A percentile compares a stretch with the other conserved stretches of the same genome.
phyloP scores from a whole-genome alignment of 2,329 filamentous ascomycete species.

The Nigrospora sphaerica region DNA sequence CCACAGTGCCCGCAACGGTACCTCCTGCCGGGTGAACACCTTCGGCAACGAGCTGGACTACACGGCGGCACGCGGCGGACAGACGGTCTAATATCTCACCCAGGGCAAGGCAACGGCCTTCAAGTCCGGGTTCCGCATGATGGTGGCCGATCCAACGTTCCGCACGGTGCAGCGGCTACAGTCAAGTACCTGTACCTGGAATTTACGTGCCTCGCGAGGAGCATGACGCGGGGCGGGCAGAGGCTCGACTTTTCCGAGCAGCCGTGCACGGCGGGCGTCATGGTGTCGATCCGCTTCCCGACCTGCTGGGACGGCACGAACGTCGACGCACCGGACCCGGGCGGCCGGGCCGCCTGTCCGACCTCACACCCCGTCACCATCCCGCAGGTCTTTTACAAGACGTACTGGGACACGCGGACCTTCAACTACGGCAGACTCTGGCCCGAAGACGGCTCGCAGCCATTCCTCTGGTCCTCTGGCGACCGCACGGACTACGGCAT shows the following conservation, averaged over 20 bases:
- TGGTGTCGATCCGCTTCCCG: slow-evolving; percentile 15
- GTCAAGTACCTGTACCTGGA: slow-evolving; percentile 20
- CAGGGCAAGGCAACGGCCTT: slow-evolving; percentile 29
- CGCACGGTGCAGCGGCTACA: slow-evolving; percentile 18
- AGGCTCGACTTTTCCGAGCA: slow-evolving; percentile 16
- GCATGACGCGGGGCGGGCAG: slow-evolving; percentile 19
- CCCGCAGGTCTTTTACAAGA: slow-evolving; percentile 33
- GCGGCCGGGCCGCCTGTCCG: slow-evolving; percentile 24
- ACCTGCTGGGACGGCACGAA: slow-evolving; percentile 23
- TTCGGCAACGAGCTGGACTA: slow-evolving; percentile 22
- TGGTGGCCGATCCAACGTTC: slow-evolving; percentile 26
- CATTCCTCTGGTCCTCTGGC: slow-evolving; percentile 23
- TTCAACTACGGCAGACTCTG: slow-evolving; percentile 26
- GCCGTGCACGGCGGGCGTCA: slow-evolving; percentile 16
- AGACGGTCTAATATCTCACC: slow-evolving; percentile 33
- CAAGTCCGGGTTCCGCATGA: slow-evolving; percentile 32
- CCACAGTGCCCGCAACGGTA: slow-evolving; percentile 18
- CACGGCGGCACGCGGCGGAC: slow-evolving; percentile 21
- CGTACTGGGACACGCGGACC: slow-evolving; percentile 29
- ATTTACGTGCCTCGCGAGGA: slow-evolving; percentile 17
- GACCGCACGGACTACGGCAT: slow-evolving; percentile 27
- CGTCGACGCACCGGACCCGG: slow-evolving; percentile 20
- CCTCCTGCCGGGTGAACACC: slow-evolving; percentile 19
- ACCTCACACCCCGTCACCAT: slow-evolving; percentile 20
- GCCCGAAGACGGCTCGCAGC: slow-evolving; percentile 25